Conservation (phyloP, 2,329 filamentous ascomycete species). For the Pyrenophora teres region DNA sequence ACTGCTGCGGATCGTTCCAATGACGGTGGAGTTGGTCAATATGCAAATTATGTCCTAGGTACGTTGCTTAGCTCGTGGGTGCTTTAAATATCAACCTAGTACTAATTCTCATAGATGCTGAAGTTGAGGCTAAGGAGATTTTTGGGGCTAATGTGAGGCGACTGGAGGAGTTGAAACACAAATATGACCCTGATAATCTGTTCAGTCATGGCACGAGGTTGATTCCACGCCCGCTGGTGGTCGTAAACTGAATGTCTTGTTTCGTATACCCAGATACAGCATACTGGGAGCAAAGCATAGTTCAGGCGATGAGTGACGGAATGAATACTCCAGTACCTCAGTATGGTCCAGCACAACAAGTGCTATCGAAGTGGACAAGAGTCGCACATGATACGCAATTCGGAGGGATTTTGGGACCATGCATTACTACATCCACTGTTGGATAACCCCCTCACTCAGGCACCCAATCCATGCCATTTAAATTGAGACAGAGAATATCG, state of each 20-base stretch:
- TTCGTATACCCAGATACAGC: neutral
- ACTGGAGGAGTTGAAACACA: slow-evolving; percentile 40
- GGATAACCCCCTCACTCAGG: too few species aligned
- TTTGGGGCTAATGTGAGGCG: slow-evolving; percentile 42
- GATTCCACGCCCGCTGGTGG: slow-evolving; percentile 25
- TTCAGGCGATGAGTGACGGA: neutral
- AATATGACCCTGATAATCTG: slow-evolving; percentile 43
- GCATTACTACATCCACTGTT: too few species aligned
- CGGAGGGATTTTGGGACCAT: too few species aligned
- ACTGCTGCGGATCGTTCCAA: slow-evolving; percentile 23
- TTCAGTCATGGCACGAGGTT: slow-evolving; percentile 38
- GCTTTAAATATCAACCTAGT: neutral
- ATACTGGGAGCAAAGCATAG: neutral
- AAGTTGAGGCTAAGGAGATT: slow-evolving; percentile 35
- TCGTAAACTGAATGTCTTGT: slow-evolving; percentile 20
- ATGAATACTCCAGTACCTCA: neutral
- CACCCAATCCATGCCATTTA: too few species aligned
- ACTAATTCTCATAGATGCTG: slow-evolving; percentile 19
- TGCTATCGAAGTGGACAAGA: too few species aligned
- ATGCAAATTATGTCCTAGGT: slow-evolving; percentile 41
- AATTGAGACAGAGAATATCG: too few species aligned
- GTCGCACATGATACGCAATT: too few species aligned
- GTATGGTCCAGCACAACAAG: too few species aligned
- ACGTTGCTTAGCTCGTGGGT: neutral
- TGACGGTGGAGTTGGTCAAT: slow-evolving; percentile 35